Evolutionary conservation across 192 early-diverging fungal genomes (phyloP), one percentile per base, ranked within the genome.

Genomic region (Geosiphon pyriformis): DNA sequence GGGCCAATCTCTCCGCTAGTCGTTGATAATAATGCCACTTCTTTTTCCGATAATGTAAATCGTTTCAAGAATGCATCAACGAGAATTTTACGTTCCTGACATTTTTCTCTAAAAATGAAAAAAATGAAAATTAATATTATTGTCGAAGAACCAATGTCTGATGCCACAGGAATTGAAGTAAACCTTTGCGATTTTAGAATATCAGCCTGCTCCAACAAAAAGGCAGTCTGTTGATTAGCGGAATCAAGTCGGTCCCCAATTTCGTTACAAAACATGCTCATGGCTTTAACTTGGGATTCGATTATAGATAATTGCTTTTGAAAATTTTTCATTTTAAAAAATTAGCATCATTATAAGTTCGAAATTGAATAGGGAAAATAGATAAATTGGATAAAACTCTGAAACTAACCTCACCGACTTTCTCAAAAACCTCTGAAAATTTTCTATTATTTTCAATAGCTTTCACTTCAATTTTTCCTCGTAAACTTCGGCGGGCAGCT

Each of bases 41-140:
- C 88, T 3, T 74, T 76, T 60, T 90, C 86, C 37, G 84, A 84
- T 2, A 88, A 74, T 6, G 87, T 91, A 66, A 92, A 92, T 22
- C 83, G 71, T 35, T 80, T 73, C 54, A 92, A 66, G 57, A 92
- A 92, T 8, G 77, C 74, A 49, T 91, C 83, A 23, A 82, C 70
- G 33, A 91, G 77, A 0, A 76, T 66, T 53, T 83, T 81, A 23
- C 83, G 82, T 10, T 78, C 81, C 15, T 70, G 65, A 37, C 85
- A 83, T 1, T 74, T 77, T 75, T 78, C 64, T 51, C 80, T 87
- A 59, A 8, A 15, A 30, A 26, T 6, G 4, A 18, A 59, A 29
- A 33, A 59, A 17, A 10, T 33, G 17, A 33, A 17, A 30, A 59
- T 30, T 26, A 64, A 32, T 22, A 31, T 2, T 37, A n/a, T 37